Evolutionary conservation across 345 rosid genomes (phyloP), one percentile per base, ranked within the genome.

Genomic region (Odontarrhena argentea): DNA sequence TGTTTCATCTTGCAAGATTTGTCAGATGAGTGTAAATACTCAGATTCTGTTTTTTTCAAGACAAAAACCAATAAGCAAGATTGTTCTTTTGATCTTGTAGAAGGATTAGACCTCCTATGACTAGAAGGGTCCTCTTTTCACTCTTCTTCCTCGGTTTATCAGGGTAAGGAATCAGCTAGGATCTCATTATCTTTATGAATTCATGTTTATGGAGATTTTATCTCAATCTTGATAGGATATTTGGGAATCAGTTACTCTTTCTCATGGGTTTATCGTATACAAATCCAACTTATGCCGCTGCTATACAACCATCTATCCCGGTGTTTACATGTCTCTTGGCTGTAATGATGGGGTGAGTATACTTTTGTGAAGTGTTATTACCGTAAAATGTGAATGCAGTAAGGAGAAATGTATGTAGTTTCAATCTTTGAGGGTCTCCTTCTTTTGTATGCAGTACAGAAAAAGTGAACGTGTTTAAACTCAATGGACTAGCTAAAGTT

Each of bases 241-340:
- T 93, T 76, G 97, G 96, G 67, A 93, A 90, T 79, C 99, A 93
- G 79, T 85, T 93, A 55, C 63, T 93, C 22, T 93, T 93, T 87
- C 95, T 93, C 47, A 44, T 93, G 67, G 99, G 99, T 80, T 88
- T 93, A 65, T 81, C 86, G 55, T 88, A 90, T 78, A 93, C 97
- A 14, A 93, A 85, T 88, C 99, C 99, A 68, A 86, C 96, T 45
- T 88, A 88, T 69, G 98, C 98, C 4, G 94, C 98, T 73, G 97
- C 97, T 32, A 85, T 77, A 74, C 98, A 93, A 75, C 98, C 98
- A 68, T 76, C 98, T 0, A 90, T 93, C 62, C 98, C 98, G 35
- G 97, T 93, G 59, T 93, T 93, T 66, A 93, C 99, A 36, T 93
- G 90, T 74, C 74, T 90, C 57, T 78, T 93, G 18, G 97, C 97